Base-by-base conservation (phyloP, 768 basidiomycete species). In the Boletellus emodensis region DNA sequence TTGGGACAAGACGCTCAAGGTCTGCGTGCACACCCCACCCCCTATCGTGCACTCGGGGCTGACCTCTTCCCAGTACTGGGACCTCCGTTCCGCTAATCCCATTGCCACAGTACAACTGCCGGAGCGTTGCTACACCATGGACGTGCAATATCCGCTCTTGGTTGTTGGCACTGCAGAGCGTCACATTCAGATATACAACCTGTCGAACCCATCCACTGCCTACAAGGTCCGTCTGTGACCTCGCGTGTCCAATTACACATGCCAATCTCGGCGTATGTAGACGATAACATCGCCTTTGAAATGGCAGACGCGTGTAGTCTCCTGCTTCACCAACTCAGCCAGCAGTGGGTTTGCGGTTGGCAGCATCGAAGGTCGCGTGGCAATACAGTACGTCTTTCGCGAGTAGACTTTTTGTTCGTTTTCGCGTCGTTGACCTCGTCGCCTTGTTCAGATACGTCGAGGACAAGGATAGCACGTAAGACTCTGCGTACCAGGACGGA, bases 1-100 rank as follows among this genome's bases (percentile, higher is more conserved):
- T 46, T 99, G 96, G 96, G 95, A 99, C 69, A 95, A 95, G 72
- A 95, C 91, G 2, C 71, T 98, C 64, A 95, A 94, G 78, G 94
- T 94, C 57, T 3, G 53, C 56, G 1, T 41, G 17, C 17, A 7
- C 10, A 39, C 44, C 30, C 30, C 44, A n/a, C 22, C 32, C 8
- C 36, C 41, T 24, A 28, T 37, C 40, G 40, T 34, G 26, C 49
- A 24, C 26, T 14, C 8, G 37, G 5, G 12, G 30, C 43, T 54
- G 41, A 46, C n/a, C 32, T 6, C 36, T 26, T 13, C 18, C 36
- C 59, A 96, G 92, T 97, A 96, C 61, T 98, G 94, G 94, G 92
- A 96, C 69, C 68, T 94, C 53, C 82, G 91, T 30, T 75, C 81
- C 2, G 69, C 85, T n/a, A 79, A 72, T 44, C 90, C 94, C 0